Evolutionary conservation across 2,329 filamentous ascomycete species (phyloP), one percentile per base, ranked within the genome.

Genomic region (Penicillium sp.): DNA sequence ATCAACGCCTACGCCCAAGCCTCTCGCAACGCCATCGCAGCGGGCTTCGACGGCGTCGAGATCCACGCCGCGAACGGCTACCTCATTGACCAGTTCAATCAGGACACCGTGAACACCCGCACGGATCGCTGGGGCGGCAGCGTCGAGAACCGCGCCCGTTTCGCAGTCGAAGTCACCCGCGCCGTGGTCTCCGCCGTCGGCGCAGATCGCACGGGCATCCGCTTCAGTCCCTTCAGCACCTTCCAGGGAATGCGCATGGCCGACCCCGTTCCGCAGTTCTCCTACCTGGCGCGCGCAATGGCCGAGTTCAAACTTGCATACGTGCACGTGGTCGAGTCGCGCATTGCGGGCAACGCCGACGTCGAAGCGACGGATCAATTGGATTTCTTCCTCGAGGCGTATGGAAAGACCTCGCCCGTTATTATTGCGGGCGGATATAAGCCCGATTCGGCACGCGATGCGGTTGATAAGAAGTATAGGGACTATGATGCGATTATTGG

Each of bases 211-310:
- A 60, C 77, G 1, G 76, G 66, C 2, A 74, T 79, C 16, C 74
- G 78, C 1, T 62, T 82, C n/a, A 76, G 74, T n/a, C 72, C 60
- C n/a, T 81, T 48, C 52, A 67, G 63, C 45, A 56, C 56, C 2
- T 73, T 72, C 61, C 68, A 74, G 58, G 70, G 57, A 7, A 74
- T 88, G 84, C 71, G 72, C 28, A 86, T 87, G 82, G 57, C 67
- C 0, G 76, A 89, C 40, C 84, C 85, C 0, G 62, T 82, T 8
- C 81, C 84, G 0, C 84, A 89, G 54, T 89, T 88, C 62, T 72
- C 71, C 0, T 74, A 88, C 60, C 63, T 87, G 7, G 74, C 83
- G 38, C 60, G 70, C 28, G 75, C 79, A 38, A 70, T 84, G 10
- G 79, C 76, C 47, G 67, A 72, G 24, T 65, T 85, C 1, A 74